Evolutionary conservation across 2,329 filamentous ascomycete species (phyloP), one percentile per base, ranked within the genome.

Genomic region (Trichoderma oligosporum): DNA sequence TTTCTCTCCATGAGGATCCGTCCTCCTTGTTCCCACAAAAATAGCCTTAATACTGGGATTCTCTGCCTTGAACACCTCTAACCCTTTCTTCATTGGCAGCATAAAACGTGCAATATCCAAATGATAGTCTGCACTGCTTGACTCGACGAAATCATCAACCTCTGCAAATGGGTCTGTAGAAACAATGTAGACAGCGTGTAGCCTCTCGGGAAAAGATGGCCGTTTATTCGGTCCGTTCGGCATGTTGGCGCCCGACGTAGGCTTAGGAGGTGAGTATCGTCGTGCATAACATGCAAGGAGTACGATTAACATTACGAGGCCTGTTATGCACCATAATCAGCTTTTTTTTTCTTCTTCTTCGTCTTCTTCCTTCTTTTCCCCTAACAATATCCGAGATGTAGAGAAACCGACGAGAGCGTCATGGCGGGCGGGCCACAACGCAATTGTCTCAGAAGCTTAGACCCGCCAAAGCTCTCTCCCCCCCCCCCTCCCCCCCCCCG

Each of bases 171-270:
- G 91, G 67, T 95, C 83, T 2, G 82, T 78, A 0, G 92, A 87
- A 57, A 93, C 86, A 63, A 97, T 94, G 75, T 97, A 97, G 66
- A 97, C 88, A 56, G 89, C 85, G 66, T 91, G 88, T 48, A 97
- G 72, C 60, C 73, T 71, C 2, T 65, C 46, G 12, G 82, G 77
- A 55, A 78, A 64, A 38, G 63, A 49, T 4, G 66, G 54, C 46
- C 42, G 39, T 7, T 46, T 20, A 31, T 29, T 14, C 18, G 54
- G 14, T 12, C 38, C 49, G n/a, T 49, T 47, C 18, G 46, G 24
- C 56, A 49, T 29, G 60, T 61, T 62, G 35, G 67, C 36, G 63
- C 61, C 62, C 12, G 68, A 35, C n/a, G 41, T 66, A 46, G 44
- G 66, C 54, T 39, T 67, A 47, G 31, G 68, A 27, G 63, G 64